phyloP scores from a whole-genome alignment of 1,139 yeast genomes.

The Geotrichum europaeum region DNA sequence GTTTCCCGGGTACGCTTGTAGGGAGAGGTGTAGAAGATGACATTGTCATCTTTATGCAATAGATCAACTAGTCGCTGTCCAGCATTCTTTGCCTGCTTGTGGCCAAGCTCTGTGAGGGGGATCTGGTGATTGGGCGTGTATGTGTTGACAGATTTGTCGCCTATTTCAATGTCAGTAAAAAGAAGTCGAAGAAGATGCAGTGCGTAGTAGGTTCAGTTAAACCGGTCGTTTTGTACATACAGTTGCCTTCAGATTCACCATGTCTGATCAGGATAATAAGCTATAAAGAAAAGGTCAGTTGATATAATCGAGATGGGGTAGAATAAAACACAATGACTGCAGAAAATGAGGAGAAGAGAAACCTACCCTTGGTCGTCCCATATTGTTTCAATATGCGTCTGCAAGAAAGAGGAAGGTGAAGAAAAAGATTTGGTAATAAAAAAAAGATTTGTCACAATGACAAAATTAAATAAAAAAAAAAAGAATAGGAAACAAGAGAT shows the following conservation, averaged over 20 bases:
- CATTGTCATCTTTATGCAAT: conserved; percentile 46
- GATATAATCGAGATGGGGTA: background rate
- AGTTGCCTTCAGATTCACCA: conserved; percentile 88
- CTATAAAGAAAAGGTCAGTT: conserved; percentile 31
- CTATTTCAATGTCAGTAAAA: conserved; percentile 17
- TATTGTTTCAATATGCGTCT: conserved; percentile 21
- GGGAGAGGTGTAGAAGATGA: conserved; percentile 75
- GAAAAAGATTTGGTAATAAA: background rate
- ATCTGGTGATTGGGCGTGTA: conserved; percentile 74
- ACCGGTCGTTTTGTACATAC: conserved; percentile 25
- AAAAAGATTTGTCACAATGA: background rate
- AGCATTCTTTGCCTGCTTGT: conserved; percentile 53
- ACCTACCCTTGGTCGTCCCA: conserved; percentile 60
- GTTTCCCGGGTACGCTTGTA: conserved; percentile 79
- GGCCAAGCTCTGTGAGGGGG: conserved; percentile 63
- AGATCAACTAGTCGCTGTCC: conserved; percentile 54
- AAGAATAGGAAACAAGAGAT: background rate
- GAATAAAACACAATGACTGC: background rate
- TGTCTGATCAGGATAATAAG: conserved; percentile 76
- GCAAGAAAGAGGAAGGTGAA: background rate
- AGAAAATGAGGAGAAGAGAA: background rate
- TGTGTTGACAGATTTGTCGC: conserved; percentile 70
- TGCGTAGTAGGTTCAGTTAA: background rate
- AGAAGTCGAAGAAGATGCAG: background rate
- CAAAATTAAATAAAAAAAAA: background rate